Conservation (phyloP, 768 basidiomycete genomes). For the Asterophora parasitica region DNA sequence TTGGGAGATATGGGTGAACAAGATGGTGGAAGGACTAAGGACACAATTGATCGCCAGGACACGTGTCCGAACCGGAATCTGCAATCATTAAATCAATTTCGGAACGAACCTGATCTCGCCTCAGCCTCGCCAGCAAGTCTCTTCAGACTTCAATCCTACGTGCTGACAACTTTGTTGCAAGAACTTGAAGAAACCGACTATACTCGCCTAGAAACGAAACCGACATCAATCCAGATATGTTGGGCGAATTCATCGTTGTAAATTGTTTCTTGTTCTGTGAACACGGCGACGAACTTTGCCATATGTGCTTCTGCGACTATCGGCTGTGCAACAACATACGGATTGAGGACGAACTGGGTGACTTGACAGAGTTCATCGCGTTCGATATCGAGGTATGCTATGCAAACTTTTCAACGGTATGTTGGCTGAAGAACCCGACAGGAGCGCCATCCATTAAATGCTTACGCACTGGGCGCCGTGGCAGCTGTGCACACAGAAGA, state of each 20-base stretch:
- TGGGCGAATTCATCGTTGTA: slow-evolving; percentile 21
- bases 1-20: too few species aligned
- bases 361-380: slow-evolving; percentile 14
- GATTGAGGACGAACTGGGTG: slow-evolving; percentile 23
- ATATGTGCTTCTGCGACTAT: slow-evolving; percentile 27
- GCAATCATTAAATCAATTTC: too few species aligned
- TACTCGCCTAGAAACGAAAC: too few species aligned
- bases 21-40: slow-evolving; percentile 47
- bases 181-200: too few species aligned
- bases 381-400: slow-evolving; percentile 17
- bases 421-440: neutral
- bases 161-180: too few species aligned
- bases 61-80: too few species aligned
- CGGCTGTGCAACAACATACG: slow-evolving; percentile 27
- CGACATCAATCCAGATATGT: neutral
- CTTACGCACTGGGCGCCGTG: slow-evolving; percentile 18
- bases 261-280: slow-evolving; percentile 30
- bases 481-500: slow-evolving; percentile 6
- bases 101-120: too few species aligned
- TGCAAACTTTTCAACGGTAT: neutral
- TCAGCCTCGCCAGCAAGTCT: too few species aligned
- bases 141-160: too few species aligned
- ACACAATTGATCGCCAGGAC: slow-evolving; percentile 56
- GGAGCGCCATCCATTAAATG: slow-evolving; percentile 20
- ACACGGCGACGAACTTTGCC: slow-evolving; percentile 30